phyloP scores from a whole-genome alignment of 2,329 filamentous ascomycete species.

The Ilyonectria sp. region DNA sequence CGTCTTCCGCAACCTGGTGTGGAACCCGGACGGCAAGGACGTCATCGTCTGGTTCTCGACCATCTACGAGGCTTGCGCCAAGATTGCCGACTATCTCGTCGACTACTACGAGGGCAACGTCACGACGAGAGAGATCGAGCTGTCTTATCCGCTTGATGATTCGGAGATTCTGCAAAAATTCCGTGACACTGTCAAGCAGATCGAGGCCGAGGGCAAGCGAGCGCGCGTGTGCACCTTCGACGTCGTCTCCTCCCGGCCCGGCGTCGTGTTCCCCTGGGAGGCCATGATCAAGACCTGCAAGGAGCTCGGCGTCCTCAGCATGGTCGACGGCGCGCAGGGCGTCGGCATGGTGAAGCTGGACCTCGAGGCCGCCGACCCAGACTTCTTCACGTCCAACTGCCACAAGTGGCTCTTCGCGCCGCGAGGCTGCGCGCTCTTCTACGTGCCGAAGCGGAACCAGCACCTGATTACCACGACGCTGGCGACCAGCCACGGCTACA shows the following conservation, averaged over 20 bases:
- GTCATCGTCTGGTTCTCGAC: conserved; percentile 85
- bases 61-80: conserved; percentile 84
- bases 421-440: conserved; percentile 84
- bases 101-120: conserved; percentile 72
- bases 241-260: conserved; percentile 83
- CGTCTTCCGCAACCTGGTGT: conserved; percentile 82
- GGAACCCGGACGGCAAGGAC: conserved; percentile 79
- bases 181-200: conserved; percentile 67
- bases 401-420: conserved; percentile 94
- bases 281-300: conserved; percentile 74
- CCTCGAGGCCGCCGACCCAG: conserved; percentile 76
- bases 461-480: conserved; percentile 79
- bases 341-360: conserved; percentile 85
- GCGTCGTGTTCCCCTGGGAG: conserved; percentile 85
- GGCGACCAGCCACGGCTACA: conserved; percentile 86
- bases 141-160: conserved; percentile 80
- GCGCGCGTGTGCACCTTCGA: conserved; percentile 81
- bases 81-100: conserved; percentile 78
- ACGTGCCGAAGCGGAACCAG: conserved; percentile 85
- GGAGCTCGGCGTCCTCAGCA: conserved; percentile 77
- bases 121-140: conserved; percentile 67
- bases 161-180: conserved; percentile 76
- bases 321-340: conserved; percentile 89
- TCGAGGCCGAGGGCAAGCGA: conserved; percentile 70
- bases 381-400: conserved; percentile 90